These are phyloP conservation scores for Rutstroemia sp. DNA, from an alignment of 2,329 filamentous ascomycete genomes.

Conservation along the genomic window DNA sequence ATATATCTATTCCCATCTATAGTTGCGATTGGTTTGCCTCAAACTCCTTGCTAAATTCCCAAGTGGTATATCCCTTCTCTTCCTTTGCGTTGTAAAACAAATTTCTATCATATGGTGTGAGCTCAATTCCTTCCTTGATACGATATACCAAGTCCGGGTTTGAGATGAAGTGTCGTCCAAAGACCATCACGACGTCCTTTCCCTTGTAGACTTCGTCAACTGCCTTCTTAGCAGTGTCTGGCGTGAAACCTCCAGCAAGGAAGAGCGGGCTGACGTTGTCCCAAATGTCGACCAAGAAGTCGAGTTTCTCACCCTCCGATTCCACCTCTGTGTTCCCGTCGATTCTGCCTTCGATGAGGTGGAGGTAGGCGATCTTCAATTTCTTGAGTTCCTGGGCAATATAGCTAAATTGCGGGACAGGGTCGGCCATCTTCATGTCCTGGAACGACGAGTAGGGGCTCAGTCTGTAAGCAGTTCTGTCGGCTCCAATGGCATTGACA, in stretches of 20 bases:
- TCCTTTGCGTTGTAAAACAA: conserved; percentile 31
- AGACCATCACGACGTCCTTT: conserved; percentile 34
- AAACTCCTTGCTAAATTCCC: conserved; percentile 29
- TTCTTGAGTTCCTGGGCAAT: conserved; percentile 43
- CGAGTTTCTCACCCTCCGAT: conserved; percentile 29
- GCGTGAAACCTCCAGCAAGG: conserved; percentile 40
- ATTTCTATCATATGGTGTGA: conserved; percentile 35
- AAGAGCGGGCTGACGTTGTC: conserved; percentile 37
- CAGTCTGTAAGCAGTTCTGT: conserved; percentile 49
- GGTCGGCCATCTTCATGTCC: conserved; percentile 55
- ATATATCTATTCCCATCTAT: conserved; percentile 19
- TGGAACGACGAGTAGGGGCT: conserved; percentile 56
- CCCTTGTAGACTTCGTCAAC: conserved; percentile 31
- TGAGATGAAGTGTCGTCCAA: conserved; percentile 38
- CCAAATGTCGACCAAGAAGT: conserved; percentile 40
- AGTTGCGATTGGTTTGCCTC: conserved; percentile 13
- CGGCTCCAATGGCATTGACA: conserved; percentile 41
- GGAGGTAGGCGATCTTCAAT: conserved; percentile 51
- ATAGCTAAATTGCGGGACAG: conserved; percentile 55
- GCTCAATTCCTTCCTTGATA: conserved; percentile 32
- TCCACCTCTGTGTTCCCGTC: conserved; percentile 33
- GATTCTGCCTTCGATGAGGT: conserved; percentile 47
- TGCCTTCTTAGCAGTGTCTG: conserved; percentile 33
- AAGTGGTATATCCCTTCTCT: conserved; percentile 32
- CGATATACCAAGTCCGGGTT: conserved; percentile 40